Evolutionary conservation across 768 basidiomycete genomes (phyloP), one percentile per base, ranked within the genome.

Genomic region (Russula ochroleuca): DNA sequence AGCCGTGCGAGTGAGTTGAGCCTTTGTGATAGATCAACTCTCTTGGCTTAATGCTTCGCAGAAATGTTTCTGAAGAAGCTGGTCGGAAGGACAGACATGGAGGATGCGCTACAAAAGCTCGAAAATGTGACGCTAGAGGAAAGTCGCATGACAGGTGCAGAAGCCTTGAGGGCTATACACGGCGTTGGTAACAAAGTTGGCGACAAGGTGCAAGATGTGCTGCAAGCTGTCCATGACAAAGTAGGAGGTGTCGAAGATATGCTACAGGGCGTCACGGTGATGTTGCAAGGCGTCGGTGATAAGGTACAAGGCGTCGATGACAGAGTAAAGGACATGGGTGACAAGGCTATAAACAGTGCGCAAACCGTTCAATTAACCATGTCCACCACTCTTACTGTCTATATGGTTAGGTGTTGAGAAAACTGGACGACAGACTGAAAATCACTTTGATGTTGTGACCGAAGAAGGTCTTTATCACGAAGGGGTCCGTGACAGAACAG

Each of bases 51-150:
- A 7, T 9, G 0, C 13, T 37, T 2, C 6, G 19, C 10, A 64
- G 63, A 56, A 61, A 45, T 0, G 3, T 43, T 43, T 51, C 0
- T 41, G 15, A 64, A 43, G 8, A 56, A 25, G 19, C 25, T 64
- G 1, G 33, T 23, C 2, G 59, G 63, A 28, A 23, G 10, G 7
- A 50, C 4, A 0, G 47, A 54, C 1, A 41, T 64, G 4, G 31
- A 38, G 25, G 54, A 41, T 41, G 54, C 54, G 5, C 25, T 56
- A 11, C 38, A 11, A 8, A 40, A 23, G 8, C 10, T 60, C 7
- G 59, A 64, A 17, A 55, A 17, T 7, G 1, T 60, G 19, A 60
- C 53, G 2, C 28, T 37, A 8, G 53, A 55, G 8, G 63, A 64
- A 41, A 33, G 31, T 43, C 33, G 38, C 28, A 56, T 23, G 35